Base-by-base conservation (phyloP, 2,329 filamentous ascomycete genomes). In the Colletotrichum liaoningense region DNA sequence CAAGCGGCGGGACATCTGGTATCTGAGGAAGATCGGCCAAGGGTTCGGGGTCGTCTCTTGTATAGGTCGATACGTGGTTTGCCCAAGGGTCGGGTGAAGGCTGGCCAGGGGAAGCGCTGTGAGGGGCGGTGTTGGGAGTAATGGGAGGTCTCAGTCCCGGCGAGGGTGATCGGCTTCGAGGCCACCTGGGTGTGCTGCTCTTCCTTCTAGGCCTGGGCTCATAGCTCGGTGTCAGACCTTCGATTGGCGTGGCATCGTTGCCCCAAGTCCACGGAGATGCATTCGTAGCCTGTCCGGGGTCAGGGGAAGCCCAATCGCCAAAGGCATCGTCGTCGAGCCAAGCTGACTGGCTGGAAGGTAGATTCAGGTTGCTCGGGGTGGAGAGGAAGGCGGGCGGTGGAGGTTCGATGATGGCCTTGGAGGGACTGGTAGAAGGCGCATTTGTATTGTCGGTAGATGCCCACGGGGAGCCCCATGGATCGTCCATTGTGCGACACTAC, bases 381-480 rank as follows among this genome's bases (percentile, higher is more conserved):
- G 83, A 81, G 63, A 86, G 81, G 63, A 86, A 83, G 67, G 84
- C 84, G 74, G 80, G 83, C 26, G 84, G 84, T 1, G 85, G 84
- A 26, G 83, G 84, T 60, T 84, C 85, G 67, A 85, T 81, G 57
- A 82, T 79, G 42, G 78, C 76, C 64, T 80, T 81, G 49, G 80
- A 76, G 24, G 80, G 79, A 54, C 79, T 81, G 19, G 80, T 76
- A 16, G 75, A 75, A 14, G 60, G 52, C 38, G 62, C 33, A 35
- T 72, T 28, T 28, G 62, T 78, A 78, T 79, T 75, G 77, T 87
- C 80, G 79, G 83, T 79, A 72, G 83, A 84, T 73, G 86, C 85
- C 89, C 89, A 91, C 81, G 89, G 89, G 77, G 88, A 90, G 81
- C 87, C 87, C 89, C 89, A 91, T 78, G 89, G 89, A 88, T 91